Conservation (phyloP, 768 basidiomycete species). For the Cystobasidium onofrii region DNA sequence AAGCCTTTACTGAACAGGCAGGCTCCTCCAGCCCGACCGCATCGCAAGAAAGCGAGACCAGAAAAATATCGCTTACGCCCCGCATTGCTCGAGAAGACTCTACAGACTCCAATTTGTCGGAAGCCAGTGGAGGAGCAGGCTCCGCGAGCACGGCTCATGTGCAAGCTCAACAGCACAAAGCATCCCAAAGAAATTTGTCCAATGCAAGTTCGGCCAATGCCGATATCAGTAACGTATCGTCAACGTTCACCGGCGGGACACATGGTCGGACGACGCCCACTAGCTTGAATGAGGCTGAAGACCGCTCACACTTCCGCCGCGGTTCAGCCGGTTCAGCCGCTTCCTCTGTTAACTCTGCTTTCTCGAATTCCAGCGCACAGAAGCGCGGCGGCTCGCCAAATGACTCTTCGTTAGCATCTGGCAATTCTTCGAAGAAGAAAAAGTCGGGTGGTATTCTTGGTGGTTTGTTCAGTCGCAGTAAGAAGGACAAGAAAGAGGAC, state of each 20-base stretch:
- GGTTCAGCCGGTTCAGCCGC: slow-evolving; percentile 16
- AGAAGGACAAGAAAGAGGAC: slow-evolving; percentile 44
- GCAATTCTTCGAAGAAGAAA: slow-evolving; percentile 45
- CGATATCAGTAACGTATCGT: slow-evolving; percentile 2
- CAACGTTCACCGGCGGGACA: not conserved
- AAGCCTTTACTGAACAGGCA: not conserved
- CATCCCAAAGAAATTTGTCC: not conserved
- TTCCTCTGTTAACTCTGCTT: slow-evolving; percentile 36
- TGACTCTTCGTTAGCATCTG: slow-evolving; percentile 46
- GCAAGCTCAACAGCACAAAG: slow-evolving; percentile 38
- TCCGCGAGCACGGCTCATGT: not conserved
- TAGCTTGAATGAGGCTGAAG: not conserved
- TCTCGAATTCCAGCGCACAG: slow-evolving; percentile 38
- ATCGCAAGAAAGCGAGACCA: not conserved
- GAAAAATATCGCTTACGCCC: slow-evolving; percentile 32
- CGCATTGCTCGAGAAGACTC: slow-evolving; percentile 28
- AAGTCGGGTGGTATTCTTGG: slow-evolving; percentile 59
- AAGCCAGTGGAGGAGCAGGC: not conserved
- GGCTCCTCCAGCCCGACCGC: slow-evolving; percentile 21
- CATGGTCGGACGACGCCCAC: not conserved
- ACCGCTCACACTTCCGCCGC: slow-evolving; percentile 11
- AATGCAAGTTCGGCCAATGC: slow-evolving; percentile 44
- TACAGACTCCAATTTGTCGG: slow-evolving; percentile 13
- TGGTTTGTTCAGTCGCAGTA: slow-evolving; percentile 64
- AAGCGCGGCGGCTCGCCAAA: slow-evolving; percentile 55